A percentile compares a stretch with the other conserved stretches of the same genome.
Conservation (phyloP, 2,329 filamentous ascomycete genomes). For the Podosphaera xanthii region DNA sequence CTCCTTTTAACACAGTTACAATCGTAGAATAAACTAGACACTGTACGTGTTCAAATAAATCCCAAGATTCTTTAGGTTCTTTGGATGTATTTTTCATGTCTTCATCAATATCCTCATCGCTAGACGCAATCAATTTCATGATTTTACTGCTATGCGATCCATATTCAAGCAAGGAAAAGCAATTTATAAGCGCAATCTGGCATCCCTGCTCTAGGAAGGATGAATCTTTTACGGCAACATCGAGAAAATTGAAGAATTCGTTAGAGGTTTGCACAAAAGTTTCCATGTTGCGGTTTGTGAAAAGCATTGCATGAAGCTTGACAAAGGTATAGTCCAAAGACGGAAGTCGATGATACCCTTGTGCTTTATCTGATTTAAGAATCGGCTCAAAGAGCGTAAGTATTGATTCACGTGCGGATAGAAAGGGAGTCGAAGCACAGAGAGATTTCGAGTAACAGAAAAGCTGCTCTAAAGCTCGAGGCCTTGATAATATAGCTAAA, state of each 20-base stretch:
- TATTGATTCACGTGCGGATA: constrained; percentile 44
- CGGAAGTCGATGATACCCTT: constrained; percentile 18
- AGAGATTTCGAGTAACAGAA: constrained; percentile 52
- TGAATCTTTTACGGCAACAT: constrained; percentile 30
- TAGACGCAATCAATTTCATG: constrained; percentile 8
- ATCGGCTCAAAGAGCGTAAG: constrained; percentile 44
- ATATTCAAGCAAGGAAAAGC: constrained; percentile 14
- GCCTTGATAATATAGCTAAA: constrained; percentile 53
- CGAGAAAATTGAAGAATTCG: constrained; percentile 30
- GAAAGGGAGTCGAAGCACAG: constrained; percentile 33
- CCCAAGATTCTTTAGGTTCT: background rate
- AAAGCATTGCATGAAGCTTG: constrained; percentile 39
- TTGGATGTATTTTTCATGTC: background rate
- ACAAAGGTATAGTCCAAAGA: constrained; percentile 37
- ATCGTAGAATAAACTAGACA: constrained; percentile 8
- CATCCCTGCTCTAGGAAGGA: constrained; percentile 25
- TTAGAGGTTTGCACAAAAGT: constrained; percentile 22
- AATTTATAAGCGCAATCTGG: constrained; percentile 29
- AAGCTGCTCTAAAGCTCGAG: constrained; percentile 45
- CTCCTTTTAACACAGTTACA: constrained; percentile 7
- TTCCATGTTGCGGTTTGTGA: constrained; percentile 26
- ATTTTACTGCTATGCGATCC: constrained; percentile 12
- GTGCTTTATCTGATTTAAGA: constrained; percentile 18
- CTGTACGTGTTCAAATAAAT: constrained; percentile 9
- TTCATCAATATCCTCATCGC: constrained; percentile 2